A percentile compares a stretch with the other conserved stretches of the same genome.
phyloP scores from a whole-genome alignment of 768 basidiomycete species.

The Phanerochaete carnosa region DNA sequence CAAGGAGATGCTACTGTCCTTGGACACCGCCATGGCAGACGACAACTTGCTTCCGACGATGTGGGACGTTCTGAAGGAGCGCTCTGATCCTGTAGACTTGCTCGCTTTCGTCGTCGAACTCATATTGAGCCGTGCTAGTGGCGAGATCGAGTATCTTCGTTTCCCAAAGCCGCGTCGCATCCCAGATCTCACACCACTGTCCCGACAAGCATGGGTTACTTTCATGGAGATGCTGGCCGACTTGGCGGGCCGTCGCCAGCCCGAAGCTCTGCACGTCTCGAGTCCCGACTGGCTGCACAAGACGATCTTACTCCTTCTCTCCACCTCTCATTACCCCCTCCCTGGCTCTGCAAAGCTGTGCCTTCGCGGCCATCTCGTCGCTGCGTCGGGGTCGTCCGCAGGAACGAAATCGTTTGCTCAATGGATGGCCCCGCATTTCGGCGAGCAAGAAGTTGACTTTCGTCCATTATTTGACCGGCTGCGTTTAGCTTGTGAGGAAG shows the following conservation, averaged over 20 bases:
- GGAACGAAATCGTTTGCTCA: too few species aligned
- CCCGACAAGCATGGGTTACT: background rate
- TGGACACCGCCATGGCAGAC: background rate
- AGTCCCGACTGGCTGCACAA: background rate
- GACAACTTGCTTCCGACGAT: background rate
- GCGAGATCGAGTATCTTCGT: background rate
- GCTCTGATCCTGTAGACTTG: background rate
- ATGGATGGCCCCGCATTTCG: too few species aligned
- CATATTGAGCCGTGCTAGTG: background rate
- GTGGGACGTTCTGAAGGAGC: background rate
- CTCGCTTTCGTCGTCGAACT: background rate
- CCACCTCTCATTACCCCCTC: background rate
- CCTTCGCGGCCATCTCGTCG: too few species aligned
- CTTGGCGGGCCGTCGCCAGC: background rate
- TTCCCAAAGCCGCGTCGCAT: background rate
- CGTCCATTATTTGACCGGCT: too few species aligned
- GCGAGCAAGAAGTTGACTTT: too few species aligned
- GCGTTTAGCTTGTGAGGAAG: too few species aligned
- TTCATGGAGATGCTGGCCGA: background rate
- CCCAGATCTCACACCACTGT: background rate
- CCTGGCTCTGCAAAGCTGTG: background rate
- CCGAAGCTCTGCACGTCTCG: background rate
- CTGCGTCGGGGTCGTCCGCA: too few species aligned
- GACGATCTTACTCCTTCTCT: background rate
- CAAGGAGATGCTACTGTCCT: background rate